Percentiles rank a stretch among this genome's conserved stretches.
phyloP scores from a whole-genome alignment of 106 monocot species.

The Allium cepa region DNA sequence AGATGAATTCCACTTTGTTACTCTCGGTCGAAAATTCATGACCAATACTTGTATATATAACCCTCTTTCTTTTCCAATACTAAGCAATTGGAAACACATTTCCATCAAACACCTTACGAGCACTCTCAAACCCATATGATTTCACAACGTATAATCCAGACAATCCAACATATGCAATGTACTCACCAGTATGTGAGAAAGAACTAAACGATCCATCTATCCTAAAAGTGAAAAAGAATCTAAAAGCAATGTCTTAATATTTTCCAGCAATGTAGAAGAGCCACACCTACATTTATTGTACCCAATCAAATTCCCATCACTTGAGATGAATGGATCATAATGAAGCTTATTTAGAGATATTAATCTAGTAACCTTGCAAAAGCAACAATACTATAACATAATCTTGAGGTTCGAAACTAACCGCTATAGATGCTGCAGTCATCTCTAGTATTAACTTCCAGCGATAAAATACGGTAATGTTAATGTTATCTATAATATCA shows the following conservation, averaged over 20 bases:
- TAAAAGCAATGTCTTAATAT: constrained; percentile 25
- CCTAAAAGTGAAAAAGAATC: constrained; percentile 48
- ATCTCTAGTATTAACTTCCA: too few species aligned
- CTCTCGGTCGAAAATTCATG: constrained; percentile 43
- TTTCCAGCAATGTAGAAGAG: constrained; percentile 58
- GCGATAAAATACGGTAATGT: too few species aligned
- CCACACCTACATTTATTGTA: constrained; percentile 84
- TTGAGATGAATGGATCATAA: constrained; percentile 80
- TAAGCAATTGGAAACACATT: constrained; percentile 68
- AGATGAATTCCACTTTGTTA: constrained; percentile 65
- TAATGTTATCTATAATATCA: too few species aligned
- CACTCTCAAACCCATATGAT: constrained; percentile 52
- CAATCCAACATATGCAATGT: constrained; percentile 59
- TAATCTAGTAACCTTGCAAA: constrained; percentile 41
- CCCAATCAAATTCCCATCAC: constrained; percentile 39
- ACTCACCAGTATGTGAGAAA: constrained; percentile 64
- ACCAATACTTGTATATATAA: constrained; percentile 83
- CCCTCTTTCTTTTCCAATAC: constrained; percentile 90
- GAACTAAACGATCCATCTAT: constrained; percentile 77
- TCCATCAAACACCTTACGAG: constrained; percentile 31
- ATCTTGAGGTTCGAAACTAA: too few species aligned
- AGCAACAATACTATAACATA: too few species aligned
- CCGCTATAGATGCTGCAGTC: too few species aligned
- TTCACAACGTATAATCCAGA: constrained; percentile 71
- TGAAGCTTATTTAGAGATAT: constrained; percentile 53